phyloP scores from a whole-genome alignment of 305 asterid genomes.

The Fraxinus angustifolia region DNA sequence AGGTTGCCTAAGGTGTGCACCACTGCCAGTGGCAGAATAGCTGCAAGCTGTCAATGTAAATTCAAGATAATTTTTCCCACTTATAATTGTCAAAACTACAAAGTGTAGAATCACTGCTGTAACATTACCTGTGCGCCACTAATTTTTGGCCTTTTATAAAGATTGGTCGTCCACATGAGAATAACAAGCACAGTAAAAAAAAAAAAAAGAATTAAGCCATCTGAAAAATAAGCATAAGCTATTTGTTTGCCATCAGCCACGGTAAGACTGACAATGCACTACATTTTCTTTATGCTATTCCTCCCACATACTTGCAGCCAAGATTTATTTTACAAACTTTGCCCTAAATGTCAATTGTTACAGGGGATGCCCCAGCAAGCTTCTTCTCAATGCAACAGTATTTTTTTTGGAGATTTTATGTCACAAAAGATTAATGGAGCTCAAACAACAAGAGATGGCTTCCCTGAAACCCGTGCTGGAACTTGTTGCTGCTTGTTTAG shows the following conservation, averaged over 20 bases:
- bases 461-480: neutral
- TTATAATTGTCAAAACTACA: conserved; percentile 6
- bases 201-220: conserved; percentile 19
- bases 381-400: neutral
- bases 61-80: neutral
- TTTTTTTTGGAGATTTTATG: neutral
- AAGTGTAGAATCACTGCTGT: neutral
- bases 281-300: neutral
- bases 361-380: neutral
- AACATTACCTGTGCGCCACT: conserved; percentile 73
- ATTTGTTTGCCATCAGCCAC: neutral
- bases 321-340: neutral
- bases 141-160: conserved; percentile 83
- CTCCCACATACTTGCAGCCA: neutral
- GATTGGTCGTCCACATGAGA: conserved; percentile 75
- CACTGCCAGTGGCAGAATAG: conserved; percentile 82
- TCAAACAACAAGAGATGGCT: neutral
- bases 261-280: neutral
- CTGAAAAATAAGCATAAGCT: neutral
- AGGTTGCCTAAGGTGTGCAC: conserved; percentile 91
- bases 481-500: neutral
- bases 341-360: neutral
- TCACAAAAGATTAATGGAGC: neutral
- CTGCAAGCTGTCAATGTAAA: conserved; percentile 59
- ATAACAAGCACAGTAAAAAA: conserved; percentile 47